Percentiles rank a stretch among this genome's conserved stretches.
Conservation (phyloP, 2,329 filamentous ascomycete species). For the Cercospora sesami region DNA sequence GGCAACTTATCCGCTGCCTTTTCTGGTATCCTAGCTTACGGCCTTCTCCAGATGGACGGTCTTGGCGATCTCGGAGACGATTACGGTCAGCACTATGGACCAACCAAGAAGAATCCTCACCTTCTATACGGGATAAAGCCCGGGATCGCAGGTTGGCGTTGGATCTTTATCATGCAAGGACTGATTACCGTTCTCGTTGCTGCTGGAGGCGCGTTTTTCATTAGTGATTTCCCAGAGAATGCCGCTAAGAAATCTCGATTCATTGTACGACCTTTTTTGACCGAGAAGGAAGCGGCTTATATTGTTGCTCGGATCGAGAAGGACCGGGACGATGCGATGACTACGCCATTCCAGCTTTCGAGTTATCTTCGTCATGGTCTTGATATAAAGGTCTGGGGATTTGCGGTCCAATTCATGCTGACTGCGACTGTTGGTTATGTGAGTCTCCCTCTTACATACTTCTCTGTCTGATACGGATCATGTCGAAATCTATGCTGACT, state of each 20-base stretch:
- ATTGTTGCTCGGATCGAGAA: slow-evolving; percentile 54
- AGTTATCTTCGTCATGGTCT: slow-evolving; percentile 39
- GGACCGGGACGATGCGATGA: slow-evolving; percentile 55
- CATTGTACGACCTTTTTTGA: slow-evolving; percentile 46
- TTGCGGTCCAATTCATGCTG: slow-evolving; percentile 52
- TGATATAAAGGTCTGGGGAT: slow-evolving; percentile 58
- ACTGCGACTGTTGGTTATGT: slow-evolving; percentile 52
- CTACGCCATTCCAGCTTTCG: slow-evolving; percentile 49
- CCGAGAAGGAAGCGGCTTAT: slow-evolving; percentile 49
- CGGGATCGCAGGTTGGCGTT: slow-evolving; percentile 48
- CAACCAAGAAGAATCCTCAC: slow-evolving; percentile 34
- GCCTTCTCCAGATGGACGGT: slow-evolving; percentile 49
- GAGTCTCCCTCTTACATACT: not conserved
- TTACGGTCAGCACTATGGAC: slow-evolving; percentile 39
- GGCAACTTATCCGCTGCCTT: slow-evolving; percentile 51
- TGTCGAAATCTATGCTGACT: not conserved
- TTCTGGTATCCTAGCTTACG: slow-evolving; percentile 47
- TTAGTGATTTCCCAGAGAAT: slow-evolving; percentile 49
- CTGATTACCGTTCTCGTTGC: slow-evolving; percentile 45
- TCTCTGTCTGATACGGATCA: not conserved
- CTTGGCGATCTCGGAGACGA: slow-evolving; percentile 40
- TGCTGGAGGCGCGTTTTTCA: slow-evolving; percentile 44
- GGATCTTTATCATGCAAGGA: slow-evolving; percentile 49
- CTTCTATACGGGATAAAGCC: slow-evolving; percentile 31
- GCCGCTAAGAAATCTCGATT: slow-evolving; percentile 41